These are phyloP conservation scores for Colletotrichum sp. DNA, from an alignment of 2,329 filamentous ascomycete genomes.

Conservation along the genomic window DNA sequence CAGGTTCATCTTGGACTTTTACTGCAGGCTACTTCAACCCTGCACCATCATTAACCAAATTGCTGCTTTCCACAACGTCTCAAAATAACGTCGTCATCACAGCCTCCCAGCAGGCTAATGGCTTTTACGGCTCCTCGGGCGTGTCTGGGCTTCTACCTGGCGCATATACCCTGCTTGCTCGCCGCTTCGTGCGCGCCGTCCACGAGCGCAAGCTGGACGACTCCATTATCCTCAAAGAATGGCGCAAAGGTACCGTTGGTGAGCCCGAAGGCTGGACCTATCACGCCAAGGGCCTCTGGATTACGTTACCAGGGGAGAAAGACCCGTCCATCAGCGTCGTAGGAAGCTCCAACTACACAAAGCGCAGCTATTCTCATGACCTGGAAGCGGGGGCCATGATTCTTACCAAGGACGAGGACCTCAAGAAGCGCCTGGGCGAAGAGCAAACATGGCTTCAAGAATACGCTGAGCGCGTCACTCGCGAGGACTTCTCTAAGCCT, in stretches of 20 bases:
- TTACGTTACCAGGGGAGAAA: constrained; percentile 71
- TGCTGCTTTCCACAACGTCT: constrained; percentile 77
- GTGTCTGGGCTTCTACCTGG: constrained; percentile 89
- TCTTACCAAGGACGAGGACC: constrained; percentile 74
- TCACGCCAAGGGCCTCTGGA: constrained; percentile 95
- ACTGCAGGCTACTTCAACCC: constrained; percentile 99
- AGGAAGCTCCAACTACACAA: constrained; percentile 95
- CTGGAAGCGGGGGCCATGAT: constrained; percentile 89
- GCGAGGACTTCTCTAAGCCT: constrained; percentile 79
- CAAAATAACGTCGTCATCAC: constrained; percentile 83
- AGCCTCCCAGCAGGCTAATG: constrained; percentile 91
- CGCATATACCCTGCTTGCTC: constrained; percentile 88
- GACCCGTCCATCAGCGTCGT: constrained; percentile 81
- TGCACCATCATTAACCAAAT: constrained; percentile 78
- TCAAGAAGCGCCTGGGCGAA: constrained; percentile 76
- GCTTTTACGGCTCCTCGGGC: constrained; percentile 88
- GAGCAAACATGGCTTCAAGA: constrained; percentile 84
- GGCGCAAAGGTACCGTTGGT: constrained; percentile 82
- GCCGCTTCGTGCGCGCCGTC: constrained; percentile 74
- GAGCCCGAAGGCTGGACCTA: constrained; percentile 93
- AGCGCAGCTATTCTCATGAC: constrained; percentile 89
- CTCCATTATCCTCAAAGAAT: constrained; percentile 81
- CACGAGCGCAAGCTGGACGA: constrained; percentile 50
- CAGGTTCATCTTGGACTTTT: constrained; percentile 86
- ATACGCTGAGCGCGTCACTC: constrained; percentile 70